Conservation (phyloP, 129 eudicot species). For the Logfia minima region DNA sequence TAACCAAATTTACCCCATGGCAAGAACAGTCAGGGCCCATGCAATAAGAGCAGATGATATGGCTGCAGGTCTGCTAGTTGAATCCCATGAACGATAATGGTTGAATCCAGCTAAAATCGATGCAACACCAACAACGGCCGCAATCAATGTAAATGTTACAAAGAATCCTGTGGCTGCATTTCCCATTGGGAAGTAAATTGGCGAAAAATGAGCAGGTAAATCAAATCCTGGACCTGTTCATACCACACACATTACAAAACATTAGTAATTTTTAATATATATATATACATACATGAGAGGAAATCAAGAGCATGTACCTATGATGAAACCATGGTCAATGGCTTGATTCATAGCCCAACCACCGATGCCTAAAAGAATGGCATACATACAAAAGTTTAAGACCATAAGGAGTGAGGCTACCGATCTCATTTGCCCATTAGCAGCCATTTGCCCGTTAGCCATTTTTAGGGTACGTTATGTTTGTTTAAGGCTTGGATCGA, state of each 20-base stretch:
- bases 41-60: conserved; percentile 80
- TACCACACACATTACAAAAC: conserved; percentile 7
- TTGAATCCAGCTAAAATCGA: conserved; percentile 63
- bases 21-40: conserved; percentile 82
- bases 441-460: conserved; percentile 40
- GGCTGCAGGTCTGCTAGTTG: conserved; percentile 69
- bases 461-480: conserved; percentile 29
- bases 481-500: neutral
- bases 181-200: conserved; percentile 94
- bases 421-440: conserved; percentile 49
- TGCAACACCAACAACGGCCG: conserved; percentile 90
- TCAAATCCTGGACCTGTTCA: conserved; percentile 66
- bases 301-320: conserved; percentile 42
- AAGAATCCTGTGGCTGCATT: conserved; percentile 97
- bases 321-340: conserved; percentile 83
- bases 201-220: conserved; percentile 95
- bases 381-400: conserved; percentile 93
- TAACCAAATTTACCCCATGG: conserved; percentile 72
- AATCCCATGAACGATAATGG: conserved; percentile 65
- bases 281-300: neutral
- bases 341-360: conserved; percentile 90
- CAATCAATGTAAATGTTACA: conserved; percentile 67
- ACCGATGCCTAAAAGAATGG: conserved; percentile 72
- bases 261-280: neutral
- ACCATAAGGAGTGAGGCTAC: conserved; percentile 54